These are phyloP conservation scores for Huiozyma naganishii DNA, from an alignment of 805 yeast species.

Conservation along the genomic window DNA sequence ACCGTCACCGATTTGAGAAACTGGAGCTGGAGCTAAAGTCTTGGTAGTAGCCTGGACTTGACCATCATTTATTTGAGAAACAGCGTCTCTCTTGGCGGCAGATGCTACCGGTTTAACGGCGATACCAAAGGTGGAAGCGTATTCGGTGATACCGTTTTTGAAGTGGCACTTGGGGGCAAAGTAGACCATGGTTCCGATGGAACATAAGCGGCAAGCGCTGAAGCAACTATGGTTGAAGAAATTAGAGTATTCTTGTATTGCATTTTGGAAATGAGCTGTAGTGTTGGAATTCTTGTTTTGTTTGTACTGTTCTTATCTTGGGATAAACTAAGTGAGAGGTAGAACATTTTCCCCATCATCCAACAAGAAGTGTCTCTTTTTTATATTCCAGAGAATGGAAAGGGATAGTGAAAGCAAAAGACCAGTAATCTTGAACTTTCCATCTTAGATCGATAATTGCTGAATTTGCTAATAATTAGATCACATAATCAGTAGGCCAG, in stretches of 20 bases:
- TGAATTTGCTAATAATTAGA: no score
- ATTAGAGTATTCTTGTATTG: constrained; percentile 13
- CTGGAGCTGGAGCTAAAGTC: constrained; percentile 20
- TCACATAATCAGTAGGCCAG: no score
- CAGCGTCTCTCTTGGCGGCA: constrained; percentile 30
- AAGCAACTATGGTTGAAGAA: constrained; percentile 17
- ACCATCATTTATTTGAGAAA: constrained; percentile 53
- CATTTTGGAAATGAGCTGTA: constrained; percentile 4
- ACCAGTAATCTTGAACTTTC: no score
- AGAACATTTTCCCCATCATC: no score
- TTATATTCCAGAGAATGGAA: no score
- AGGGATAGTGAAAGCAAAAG: no score
- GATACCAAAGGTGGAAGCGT: constrained; percentile 30
- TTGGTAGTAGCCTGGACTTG: constrained; percentile 34
- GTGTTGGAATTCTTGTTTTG: neutral
- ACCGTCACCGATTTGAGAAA: constrained; percentile 32
- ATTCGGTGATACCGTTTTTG: constrained; percentile 27
- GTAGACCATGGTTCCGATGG: constrained; percentile 30
- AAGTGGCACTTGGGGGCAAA: constrained; percentile 29
- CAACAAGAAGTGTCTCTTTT: no score
- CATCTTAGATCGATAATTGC: no score
- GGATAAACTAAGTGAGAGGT: no score
- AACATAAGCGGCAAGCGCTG: constrained; percentile 12
- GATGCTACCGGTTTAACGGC: constrained; percentile 27
- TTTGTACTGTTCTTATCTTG: neutral